Conservation (phyloP, 768 basidiomycete genomes). For the Russula vinacea region DNA sequence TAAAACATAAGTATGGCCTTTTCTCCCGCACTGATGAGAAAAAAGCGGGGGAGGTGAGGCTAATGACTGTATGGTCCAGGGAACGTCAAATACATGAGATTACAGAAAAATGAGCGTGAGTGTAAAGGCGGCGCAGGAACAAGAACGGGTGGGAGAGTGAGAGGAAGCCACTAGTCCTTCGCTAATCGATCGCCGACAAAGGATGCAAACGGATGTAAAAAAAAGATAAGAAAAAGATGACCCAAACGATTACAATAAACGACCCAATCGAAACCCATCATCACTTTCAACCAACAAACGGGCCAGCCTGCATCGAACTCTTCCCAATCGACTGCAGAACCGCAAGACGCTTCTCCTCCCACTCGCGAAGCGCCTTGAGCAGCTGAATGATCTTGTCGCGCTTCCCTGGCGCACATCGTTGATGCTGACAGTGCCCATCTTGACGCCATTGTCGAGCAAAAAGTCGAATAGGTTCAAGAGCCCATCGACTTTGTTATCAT, state of each 20-base stretch:
- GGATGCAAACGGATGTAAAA: background rate
- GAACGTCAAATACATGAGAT: background rate
- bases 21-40: background rate
- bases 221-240: background rate
- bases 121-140: background rate
- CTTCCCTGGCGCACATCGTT: constrained; percentile 88
- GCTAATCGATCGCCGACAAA: background rate
- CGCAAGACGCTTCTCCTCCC: constrained; percentile 73
- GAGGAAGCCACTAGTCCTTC: background rate
- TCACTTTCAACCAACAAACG: constrained; percentile 32
- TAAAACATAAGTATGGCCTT: background rate
- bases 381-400: constrained; percentile 79
- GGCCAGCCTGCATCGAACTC: constrained; percentile 32
- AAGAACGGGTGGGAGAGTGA: too few species aligned
- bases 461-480: constrained; percentile 90
- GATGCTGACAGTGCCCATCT: constrained; percentile 89
- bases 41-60: background rate
- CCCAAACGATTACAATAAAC: background rate
- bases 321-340: constrained; percentile 52
- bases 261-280: background rate
- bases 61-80: background rate
- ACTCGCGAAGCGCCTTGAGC: constrained; percentile 66
- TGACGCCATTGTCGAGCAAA: constrained; percentile 85
- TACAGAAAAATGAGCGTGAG: background rate
- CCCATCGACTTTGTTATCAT: constrained; percentile 82